Evolutionary conservation across 164 flowering plant genomes (phyloP), one percentile per base, ranked within the genome.

Genomic region (Protea cynaroides): DNA sequence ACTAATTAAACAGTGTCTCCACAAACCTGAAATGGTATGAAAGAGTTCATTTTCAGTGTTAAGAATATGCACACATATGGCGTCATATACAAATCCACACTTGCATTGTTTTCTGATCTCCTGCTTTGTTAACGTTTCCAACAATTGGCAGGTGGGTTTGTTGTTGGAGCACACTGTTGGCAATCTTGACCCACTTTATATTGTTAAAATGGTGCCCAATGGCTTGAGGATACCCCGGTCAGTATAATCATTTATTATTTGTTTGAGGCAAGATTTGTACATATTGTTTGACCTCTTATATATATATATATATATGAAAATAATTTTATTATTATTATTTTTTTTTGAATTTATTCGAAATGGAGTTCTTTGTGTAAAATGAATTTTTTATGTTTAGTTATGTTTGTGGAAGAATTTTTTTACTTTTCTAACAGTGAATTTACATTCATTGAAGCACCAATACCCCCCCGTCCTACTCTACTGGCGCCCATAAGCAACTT

Each of bases 131-230:
- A 19, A 40, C 13, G 14, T 11, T 72, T 56, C 40, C 50, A 25
- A 40, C 51, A 8, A 49, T 67, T 78, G 59, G 62, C 84, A 95
- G 97, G 99, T 95, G 29, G 97, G 97, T 7, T 69, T 89, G 59
- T 67, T 95, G 77, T 73, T 95, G 79, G 99, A 92, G 81, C 97
- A 95, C 80, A 95, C 99, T 59, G 99, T 92, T 62, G 99, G 99
- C 43, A 89, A 95, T 79, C 96, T 95, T 60, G 97, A 95, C 77
- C 97, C 97, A 25, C 84, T 95, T 5, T 85, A 92, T 64, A 95
- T 95, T 66, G 99, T 95, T 52, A 89, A 87, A 70, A 84, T 80
- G 81, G 90, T 95, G 29, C 97, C 97, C 43, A 82, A 88, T 76
- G 99, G 97, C 44, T 67, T 92, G 73, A 87, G 80, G 71, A 95